Percentiles rank a stretch among this genome's conserved stretches.
Conservation (phyloP, 371 early-diverging fungal genomes). For the Mortierella sp. region DNA sequence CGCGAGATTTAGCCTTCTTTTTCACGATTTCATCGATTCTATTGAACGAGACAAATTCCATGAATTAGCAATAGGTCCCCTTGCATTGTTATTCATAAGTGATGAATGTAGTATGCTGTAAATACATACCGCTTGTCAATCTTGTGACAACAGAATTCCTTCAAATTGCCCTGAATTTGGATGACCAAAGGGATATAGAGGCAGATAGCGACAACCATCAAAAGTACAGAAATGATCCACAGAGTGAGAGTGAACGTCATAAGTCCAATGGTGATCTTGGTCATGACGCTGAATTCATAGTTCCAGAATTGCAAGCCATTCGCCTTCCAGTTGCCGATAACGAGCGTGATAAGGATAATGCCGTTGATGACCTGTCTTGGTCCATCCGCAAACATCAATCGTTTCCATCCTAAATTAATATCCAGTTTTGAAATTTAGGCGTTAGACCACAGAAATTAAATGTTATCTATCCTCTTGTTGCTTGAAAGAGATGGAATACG, state of each 20-base stretch:
- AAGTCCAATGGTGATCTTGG: constrained; percentile 25
- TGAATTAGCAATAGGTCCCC: background rate
- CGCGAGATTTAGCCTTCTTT: constrained; percentile 45
- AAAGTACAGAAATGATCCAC: constrained; percentile 58
- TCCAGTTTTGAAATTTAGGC: background rate
- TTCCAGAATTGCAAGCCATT: constrained; percentile 10
- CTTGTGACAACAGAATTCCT: constrained; percentile 93
- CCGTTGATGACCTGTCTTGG: constrained; percentile 85
- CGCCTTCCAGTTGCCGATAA: background rate
- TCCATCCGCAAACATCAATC: constrained; percentile 86
- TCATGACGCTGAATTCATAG: background rate
- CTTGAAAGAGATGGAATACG: background rate
- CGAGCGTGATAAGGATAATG: constrained; percentile 30
- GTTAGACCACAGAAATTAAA: background rate
- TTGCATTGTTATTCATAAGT: background rate
- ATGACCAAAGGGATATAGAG: constrained; percentile 86
- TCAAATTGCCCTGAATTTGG: constrained; percentile 88
- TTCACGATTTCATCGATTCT: constrained; percentile 56
- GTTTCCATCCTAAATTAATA: constrained; percentile 78
- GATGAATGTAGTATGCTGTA: background rate
- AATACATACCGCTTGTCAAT: constrained; percentile 83
- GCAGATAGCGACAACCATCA: constrained; percentile 71
- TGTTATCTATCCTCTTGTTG: no score
- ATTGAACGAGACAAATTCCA: background rate
- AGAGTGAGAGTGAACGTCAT: constrained; percentile 49